Evolutionary conservation across 495 filamentous ascomycete species (phyloP), one percentile per base, ranked within the genome.

Genomic region (Neurospora sp.): DNA sequence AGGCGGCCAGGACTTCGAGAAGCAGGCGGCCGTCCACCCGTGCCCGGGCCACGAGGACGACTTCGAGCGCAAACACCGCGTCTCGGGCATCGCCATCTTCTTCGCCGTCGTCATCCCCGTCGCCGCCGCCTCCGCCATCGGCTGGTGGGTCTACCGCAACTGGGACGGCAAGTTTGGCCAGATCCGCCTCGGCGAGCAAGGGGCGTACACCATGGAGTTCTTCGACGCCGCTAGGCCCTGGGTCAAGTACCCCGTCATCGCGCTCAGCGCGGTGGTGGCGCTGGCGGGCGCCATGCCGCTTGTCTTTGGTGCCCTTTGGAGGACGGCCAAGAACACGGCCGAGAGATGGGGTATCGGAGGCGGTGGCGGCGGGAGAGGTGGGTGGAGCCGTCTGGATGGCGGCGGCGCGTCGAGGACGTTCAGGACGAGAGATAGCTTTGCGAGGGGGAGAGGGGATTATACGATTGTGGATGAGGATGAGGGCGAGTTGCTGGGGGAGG

Each of bases 101-200:
- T 91, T 98, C 75, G 91, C 83, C 12, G 73, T 98, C 74, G 84
- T 92, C 35, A 81, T 92, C 16, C 93, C 95, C 2, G 83, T 98
- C 69, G 82, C 79, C 0, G 84, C 90, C 0, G 94, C 96, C 4
- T 84, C 81, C 11, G 90, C 82, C 10, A 85, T 91, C 27, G 95
- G 96, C 31, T 99, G 92, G 83, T 98, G 88, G 77, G 91, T 94
- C 66, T 98, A 91, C 86, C 86, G 84, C 6, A 92, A 92, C 78
- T 98, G 92, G 93, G 90, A 90, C 76, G 89, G 90, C 77, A 96
- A 96, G 77, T 97, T 99, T 79, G 94, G 94, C 9, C 90, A 93
- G 75, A 97, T 97, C 73, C 88, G 92, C 12, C 87, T 97, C 18
- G 94, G 93, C 71, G 93, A 94, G 75, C 83, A 84, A 54, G 83